These are phyloP conservation scores for Alternaria incomplexa DNA, from an alignment of 2,329 filamentous ascomycete species.

Conservation along the genomic window DNA sequence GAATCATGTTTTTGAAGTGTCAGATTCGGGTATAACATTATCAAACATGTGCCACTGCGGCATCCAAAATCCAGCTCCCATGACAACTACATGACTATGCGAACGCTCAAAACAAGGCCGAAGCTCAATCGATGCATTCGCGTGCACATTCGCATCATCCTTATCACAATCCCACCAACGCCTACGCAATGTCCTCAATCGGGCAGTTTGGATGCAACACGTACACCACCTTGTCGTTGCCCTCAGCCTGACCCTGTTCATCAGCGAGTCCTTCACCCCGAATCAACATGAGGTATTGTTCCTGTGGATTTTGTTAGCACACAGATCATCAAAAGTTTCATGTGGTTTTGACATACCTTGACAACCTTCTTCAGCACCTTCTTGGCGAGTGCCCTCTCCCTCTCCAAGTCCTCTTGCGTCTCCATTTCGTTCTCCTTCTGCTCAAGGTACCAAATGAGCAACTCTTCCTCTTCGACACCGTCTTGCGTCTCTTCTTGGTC, in stretches of 20 bases:
- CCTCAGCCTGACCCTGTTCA: conserved; percentile 65
- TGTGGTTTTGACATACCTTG: conserved; percentile 67
- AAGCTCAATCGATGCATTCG: not conserved
- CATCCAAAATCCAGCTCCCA: not conserved
- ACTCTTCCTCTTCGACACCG: conserved; percentile 81
- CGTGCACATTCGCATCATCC: not conserved
- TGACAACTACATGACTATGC: not conserved
- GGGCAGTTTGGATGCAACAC: conserved; percentile 94
- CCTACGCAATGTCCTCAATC: conserved; percentile 64
- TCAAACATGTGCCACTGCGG: not conserved
- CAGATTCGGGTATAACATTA: not conserved
- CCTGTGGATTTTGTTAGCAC: conserved; percentile 49
- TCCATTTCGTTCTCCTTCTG: conserved; percentile 84
- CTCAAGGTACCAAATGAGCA: conserved; percentile 91
- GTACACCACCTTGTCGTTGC: conserved; percentile 68
- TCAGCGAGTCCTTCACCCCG: conserved; percentile 89
- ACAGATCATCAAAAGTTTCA: not conserved
- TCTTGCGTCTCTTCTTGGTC: conserved; percentile 79
- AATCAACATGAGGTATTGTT: conserved; percentile 65
- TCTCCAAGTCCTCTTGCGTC: conserved; percentile 79
- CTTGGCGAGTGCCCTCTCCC: conserved; percentile 72
- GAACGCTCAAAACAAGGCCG: not conserved
- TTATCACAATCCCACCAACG: not conserved
- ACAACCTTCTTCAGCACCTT: conserved; percentile 97
- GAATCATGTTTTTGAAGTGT: not conserved